Conservation (phyloP, 2,329 filamentous ascomycete genomes). For the Pyrenochaeta sp. region DNA sequence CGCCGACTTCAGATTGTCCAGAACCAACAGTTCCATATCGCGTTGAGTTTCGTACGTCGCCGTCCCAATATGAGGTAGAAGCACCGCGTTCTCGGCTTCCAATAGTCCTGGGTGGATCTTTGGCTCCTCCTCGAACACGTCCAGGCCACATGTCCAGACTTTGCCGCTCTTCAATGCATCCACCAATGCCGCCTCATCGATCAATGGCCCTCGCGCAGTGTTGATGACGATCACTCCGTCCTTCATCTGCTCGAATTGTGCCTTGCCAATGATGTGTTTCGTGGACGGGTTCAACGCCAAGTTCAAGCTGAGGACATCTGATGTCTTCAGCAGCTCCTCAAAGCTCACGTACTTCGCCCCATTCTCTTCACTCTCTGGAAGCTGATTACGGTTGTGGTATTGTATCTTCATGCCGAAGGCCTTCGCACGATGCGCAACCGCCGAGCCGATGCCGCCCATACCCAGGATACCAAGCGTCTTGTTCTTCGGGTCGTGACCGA, state of each 20-base stretch:
- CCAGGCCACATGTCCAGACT: constrained; percentile 63
- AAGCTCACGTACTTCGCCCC: constrained; percentile 64
- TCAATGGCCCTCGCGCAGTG: constrained; percentile 65
- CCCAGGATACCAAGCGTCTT: constrained; percentile 65
- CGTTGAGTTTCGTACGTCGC: constrained; percentile 63
- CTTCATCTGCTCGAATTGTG: constrained; percentile 63
- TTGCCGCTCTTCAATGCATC: constrained; percentile 63
- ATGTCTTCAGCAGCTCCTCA: constrained; percentile 61
- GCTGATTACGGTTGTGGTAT: constrained; percentile 63
- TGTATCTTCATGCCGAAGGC: constrained; percentile 66
- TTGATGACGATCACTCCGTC: constrained; percentile 66
- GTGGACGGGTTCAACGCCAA: constrained; percentile 61
- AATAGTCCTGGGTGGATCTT: constrained; percentile 62
- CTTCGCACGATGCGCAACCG: constrained; percentile 58
- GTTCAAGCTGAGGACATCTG: constrained; percentile 65
- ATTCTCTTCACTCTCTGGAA: constrained; percentile 52
- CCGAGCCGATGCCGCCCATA: constrained; percentile 67
- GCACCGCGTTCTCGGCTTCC: constrained; percentile 59
- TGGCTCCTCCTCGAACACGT: constrained; percentile 67
- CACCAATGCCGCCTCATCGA: constrained; percentile 65
- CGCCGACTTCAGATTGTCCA: constrained; percentile 65
- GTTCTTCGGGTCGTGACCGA: constrained; percentile 63
- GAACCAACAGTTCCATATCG: constrained; percentile 67
- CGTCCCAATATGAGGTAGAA: constrained; percentile 69
- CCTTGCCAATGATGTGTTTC: constrained; percentile 61